Base-by-base conservation (phyloP, 495 filamentous ascomycete genomes). In the Neurospora sp. region DNA sequence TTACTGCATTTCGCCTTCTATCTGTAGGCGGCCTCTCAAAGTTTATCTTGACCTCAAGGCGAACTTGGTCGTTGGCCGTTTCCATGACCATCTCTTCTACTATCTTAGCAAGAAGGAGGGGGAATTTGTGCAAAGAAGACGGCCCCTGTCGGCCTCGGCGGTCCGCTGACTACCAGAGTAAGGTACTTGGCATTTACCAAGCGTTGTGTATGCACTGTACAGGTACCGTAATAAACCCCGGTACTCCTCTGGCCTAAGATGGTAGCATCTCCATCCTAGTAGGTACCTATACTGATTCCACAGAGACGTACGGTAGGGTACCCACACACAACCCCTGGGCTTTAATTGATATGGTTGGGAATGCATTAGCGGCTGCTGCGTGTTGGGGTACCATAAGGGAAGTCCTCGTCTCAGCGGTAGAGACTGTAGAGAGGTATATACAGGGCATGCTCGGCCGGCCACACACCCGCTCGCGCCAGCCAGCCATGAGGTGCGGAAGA, bases 301-400 rank as follows among this genome's bases (percentile, higher is more conserved):
- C 46, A 54, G 11, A 20, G 20, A 31, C 23, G 48, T 59, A 59
- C 48, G 48, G 54, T 62, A 62, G 54, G 54, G 54, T 71, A 54
- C 74, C 46, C 71, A 59, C 73, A 75, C 42, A 70, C 38, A 42
- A 18, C 38, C 38, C 6, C 20, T 72, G 46, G 62, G 40, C 39
- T 42, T 72, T 71, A 70, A 75, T 75, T 72, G 74, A 72, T 70
- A 72, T 70, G 69, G 72, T 74, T 54, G 78, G 70, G 73, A 77
- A 72, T 74, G 74, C 75, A 77, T 73, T 77, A 79, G 78, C 72
- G 72, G 74, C 72, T 75, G 72, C 75, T 75, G 74, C 75, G 72
- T 54, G 74, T 72, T 78, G 73, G 71, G 48, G 11, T 27, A 59
- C 48, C 46, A 27, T 59, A 59, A 44, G 46, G 10, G 46, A 54